A percentile compares a stretch with the other conserved stretches of the same genome.
phyloP scores from a whole-genome alignment of 441 rosid species.

The Erysimum cheiri region DNA sequence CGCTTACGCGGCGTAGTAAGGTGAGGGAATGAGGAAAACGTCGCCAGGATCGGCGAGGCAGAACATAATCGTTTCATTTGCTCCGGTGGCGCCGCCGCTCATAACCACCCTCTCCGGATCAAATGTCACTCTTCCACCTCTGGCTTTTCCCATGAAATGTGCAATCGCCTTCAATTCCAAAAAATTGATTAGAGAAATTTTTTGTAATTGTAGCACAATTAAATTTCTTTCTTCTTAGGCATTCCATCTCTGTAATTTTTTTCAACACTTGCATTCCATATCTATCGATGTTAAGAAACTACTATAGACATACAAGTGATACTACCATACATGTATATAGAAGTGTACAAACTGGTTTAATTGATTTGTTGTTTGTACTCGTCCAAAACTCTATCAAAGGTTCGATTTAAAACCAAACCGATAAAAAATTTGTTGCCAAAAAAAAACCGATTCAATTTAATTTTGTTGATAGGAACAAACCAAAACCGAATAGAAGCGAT shows the following conservation, averaged over 20 bases:
- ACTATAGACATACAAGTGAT: no score
- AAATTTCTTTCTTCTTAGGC: no score
- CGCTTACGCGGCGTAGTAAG: slow-evolving; percentile 63
- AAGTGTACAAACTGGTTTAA: background rate
- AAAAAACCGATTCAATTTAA: background rate
- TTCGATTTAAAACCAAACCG: background rate
- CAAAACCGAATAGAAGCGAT: background rate
- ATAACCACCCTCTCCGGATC: slow-evolving; percentile 62
- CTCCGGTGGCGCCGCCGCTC: slow-evolving; percentile 80
- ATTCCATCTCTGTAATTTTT: no score
- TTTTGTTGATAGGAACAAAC: background rate
- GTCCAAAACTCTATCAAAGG: background rate
- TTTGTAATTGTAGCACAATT: no score
- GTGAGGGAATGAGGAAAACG: slow-evolving; percentile 64
- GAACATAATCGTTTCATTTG: slow-evolving; percentile 60
- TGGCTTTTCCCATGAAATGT: slow-evolving; percentile 57
- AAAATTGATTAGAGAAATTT: background rate
- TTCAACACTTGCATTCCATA: no score
- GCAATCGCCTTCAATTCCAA: slow-evolving; percentile 54
- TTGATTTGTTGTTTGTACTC: background rate
- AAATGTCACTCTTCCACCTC: slow-evolving; percentile 53
- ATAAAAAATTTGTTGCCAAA: background rate
- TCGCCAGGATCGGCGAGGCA: slow-evolving; percentile 69
- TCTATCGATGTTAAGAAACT: no score
- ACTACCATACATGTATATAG: background rate